Conservation (phyloP, 805 yeast genomes). For the Dipodascus geniculatus region DNA sequence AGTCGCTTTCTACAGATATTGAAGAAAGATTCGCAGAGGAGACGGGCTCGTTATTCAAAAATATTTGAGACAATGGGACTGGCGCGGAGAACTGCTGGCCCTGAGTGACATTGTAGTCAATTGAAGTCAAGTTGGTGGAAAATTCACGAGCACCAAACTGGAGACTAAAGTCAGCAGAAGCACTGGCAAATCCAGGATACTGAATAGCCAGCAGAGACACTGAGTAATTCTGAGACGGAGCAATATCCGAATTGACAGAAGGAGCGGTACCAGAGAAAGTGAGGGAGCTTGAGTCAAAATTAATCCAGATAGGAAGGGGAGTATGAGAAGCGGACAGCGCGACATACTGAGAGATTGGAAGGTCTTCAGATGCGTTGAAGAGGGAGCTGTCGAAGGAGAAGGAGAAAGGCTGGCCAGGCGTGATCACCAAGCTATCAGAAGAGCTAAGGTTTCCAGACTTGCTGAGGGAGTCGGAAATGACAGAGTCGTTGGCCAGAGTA, state of each 20-base stretch:
- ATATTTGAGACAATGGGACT: conserved; percentile 54
- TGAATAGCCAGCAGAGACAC: conserved; percentile 74
- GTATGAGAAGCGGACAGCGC: conserved; percentile 75
- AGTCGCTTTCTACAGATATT: conserved; percentile 32
- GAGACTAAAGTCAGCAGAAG: conserved; percentile 55
- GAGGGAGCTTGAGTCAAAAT: conserved; percentile 48
- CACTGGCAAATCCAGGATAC: conserved; percentile 60
- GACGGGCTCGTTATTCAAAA: conserved; percentile 48
- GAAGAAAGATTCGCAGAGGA: conserved; percentile 40
- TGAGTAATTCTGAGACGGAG: conserved; percentile 67
- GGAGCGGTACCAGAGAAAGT: conserved; percentile 86
- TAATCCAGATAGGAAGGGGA: conserved; percentile 85
- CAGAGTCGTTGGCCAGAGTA: conserved; percentile 40
- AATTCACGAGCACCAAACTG: conserved; percentile 83
- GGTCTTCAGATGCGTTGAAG: conserved; percentile 6
- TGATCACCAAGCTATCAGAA: conserved; percentile 38
- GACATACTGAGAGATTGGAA: conserved; percentile 50
- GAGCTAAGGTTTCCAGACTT: conserved; percentile 36
- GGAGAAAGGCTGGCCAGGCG: conserved; percentile 56
- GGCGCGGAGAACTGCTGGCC: conserved; percentile 40
- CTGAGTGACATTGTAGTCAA: conserved; percentile 57
- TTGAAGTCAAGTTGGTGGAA: conserved; percentile 49
- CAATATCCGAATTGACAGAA: conserved; percentile 68
- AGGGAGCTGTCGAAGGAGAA: conserved; percentile 41
- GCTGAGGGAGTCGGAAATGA: conserved; percentile 43